Base-by-base conservation (phyloP, 345 rosid species). In the Cardamine resedifolia region DNA sequence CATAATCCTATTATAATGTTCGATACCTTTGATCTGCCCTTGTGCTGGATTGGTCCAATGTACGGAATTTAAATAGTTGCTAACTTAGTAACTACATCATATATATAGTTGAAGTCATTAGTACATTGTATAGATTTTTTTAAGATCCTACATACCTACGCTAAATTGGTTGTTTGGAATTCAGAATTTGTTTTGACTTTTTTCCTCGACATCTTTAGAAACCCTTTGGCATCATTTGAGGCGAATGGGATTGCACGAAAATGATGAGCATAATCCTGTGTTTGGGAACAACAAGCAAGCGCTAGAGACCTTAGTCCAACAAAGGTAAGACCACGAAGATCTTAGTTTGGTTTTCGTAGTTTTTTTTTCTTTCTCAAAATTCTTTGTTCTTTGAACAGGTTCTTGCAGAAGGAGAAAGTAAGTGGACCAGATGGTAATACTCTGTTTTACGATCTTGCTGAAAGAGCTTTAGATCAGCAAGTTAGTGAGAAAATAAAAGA, bases 361-460 rank as follows among this genome's bases (percentile, higher is more conserved):
- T 24, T 1, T 23, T 3, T 62, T 43, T n/a, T n/a, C n/a, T n/a
- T n/a, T n/a, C 30, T 28, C 9, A 3, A 31, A 64, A 58, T 36
- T 59, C 52, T 56, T 41, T 5, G 20, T 55, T 15, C 10, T 28
- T 24, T 48, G 59, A 48, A 52, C 6, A 91, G 96, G 82, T 91
- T 82, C 82, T 83, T 95, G 84, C 96, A 87, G 79, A 95, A 95
- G 81, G 86, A 85, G 70, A 90, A 86, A 85, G 90, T 88, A 19
- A 84, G 27, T 77, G 88, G 96, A 38, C 96, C 96, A 26, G 99
- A 95, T 78, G 98, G 98, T 49, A 87, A 19, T 78, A 79, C 80
- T 34, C 27, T 87, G 73, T 78, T 82, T 58, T 95, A 90, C 59
- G 88, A 87, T 78, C 93, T 95, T 71, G 99, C 99, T 14, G 97